Evolutionary conservation across 2,329 filamentous ascomycete species (phyloP), one percentile per base, ranked within the genome.

Genomic region (Bimuria novae-zelandiae): DNA sequence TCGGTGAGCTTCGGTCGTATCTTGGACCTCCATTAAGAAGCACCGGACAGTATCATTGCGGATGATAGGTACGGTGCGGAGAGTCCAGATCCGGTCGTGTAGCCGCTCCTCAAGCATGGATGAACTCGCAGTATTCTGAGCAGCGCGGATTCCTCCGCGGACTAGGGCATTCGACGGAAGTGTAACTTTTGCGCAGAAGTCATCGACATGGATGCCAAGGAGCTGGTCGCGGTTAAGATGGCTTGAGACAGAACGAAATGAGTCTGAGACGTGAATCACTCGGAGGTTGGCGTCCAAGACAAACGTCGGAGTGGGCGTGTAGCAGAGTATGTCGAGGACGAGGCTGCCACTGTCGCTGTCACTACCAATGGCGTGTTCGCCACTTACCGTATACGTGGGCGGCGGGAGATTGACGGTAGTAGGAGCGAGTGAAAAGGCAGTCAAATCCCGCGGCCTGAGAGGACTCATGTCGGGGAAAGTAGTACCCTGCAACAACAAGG

Each of bases 231-330:
- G 70, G 16, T 62, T 47, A 33, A 65, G 51, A 16, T 68, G 54
- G 40, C 58, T 59, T 42, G 72, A 76, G 19, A 75, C 56, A 4
- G 59, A 50, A 19, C 75, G 59, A 60, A 78, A 76, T 54, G 75
- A 77, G 29, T 77, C 68, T 3, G 80, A 82, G 3, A 77, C 73
- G 45, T 79, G 62, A 23, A 57, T 51, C 33, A 73, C 61, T 61
- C 88, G 89, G 47, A 96, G 77, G 54, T 84, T 77, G 12, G 58
- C 51, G 50, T 69, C 62, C 14, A 71, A 48, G 12, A 71, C 50
- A 39, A 71, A 35, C n/a, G 68, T 72, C 27, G 64, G 64, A 40
- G 67, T 53, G 73, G 65, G 80, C 77, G 65, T 79, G 67, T 56
- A 74, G 63, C 70, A 75, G 25, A 71, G 59, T n/a, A 72, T 43